Conservation (phyloP, 768 basidiomycete genomes). For the Leucocoprinus sp. region DNA sequence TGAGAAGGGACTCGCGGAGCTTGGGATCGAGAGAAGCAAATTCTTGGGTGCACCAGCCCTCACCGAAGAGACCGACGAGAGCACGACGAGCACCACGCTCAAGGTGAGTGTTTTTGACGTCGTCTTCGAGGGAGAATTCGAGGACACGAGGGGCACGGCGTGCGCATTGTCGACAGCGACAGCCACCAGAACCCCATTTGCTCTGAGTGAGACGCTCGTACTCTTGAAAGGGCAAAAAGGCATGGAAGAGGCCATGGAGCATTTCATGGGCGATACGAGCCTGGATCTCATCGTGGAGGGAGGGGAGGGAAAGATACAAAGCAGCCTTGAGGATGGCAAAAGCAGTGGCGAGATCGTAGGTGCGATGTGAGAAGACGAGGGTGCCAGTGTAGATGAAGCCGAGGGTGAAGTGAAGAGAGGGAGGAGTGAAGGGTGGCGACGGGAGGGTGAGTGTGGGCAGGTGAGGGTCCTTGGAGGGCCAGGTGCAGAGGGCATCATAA, state of each 20-base stretch:
- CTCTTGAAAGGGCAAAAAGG: slow-evolving; percentile 69
- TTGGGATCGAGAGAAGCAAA: slow-evolving; percentile 65
- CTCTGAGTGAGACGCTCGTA: slow-evolving; percentile 69
- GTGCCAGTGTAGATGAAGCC: slow-evolving; percentile 95
- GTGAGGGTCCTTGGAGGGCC: slow-evolving; percentile 34
- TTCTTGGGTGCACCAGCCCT: slow-evolving; percentile 81
- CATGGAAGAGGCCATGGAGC: slow-evolving; percentile 84
- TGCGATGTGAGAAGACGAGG: slow-evolving; percentile 84
- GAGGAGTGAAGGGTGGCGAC: slow-evolving; percentile 91
- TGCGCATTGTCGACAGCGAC: slow-evolving; percentile 78
- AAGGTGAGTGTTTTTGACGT: slow-evolving; percentile 67
- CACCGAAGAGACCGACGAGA: slow-evolving; percentile 78
- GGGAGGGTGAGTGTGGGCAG: slow-evolving; percentile 64
- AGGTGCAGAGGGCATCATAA: slow-evolving; percentile 65
- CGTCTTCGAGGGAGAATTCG: slow-evolving; percentile 69
- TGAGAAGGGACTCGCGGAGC: slow-evolving; percentile 59
- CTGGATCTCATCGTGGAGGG: slow-evolving; percentile 74
- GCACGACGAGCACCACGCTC: slow-evolving; percentile 67
- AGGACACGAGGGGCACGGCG: slow-evolving; percentile 75
- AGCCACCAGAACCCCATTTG: slow-evolving; percentile 79
- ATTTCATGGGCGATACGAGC: slow-evolving; percentile 82
- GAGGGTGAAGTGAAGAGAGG: slow-evolving; percentile 88
- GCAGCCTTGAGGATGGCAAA: slow-evolving; percentile 85
- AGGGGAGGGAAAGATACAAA: slow-evolving; percentile 64
- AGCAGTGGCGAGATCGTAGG: slow-evolving; percentile 87